phyloP scores from a whole-genome alignment of 73 alveolate species.

The Tetrahymena borealis region DNA sequence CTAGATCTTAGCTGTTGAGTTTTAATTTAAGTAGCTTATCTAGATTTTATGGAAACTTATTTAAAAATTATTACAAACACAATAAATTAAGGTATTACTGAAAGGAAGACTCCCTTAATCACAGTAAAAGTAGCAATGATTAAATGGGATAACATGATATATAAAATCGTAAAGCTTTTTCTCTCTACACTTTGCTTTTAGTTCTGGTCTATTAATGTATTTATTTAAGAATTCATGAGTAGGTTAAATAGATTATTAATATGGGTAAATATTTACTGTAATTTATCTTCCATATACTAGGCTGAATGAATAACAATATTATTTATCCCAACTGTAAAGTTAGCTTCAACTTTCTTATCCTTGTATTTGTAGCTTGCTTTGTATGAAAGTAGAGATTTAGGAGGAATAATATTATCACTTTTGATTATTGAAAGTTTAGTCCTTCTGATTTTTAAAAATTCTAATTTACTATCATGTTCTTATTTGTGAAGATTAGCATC shows the following conservation, averaged over 20 bases:
- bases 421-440: background rate
- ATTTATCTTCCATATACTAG: background rate
- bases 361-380: background rate
- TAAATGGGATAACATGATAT: background rate
- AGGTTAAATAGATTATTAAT: too few relatives aligned
- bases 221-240: too few relatives aligned
- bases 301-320: background rate
- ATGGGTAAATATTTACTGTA: too few relatives aligned
- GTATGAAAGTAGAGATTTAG: background rate
- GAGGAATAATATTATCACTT: background rate
- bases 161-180: background rate
- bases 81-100: background rate
- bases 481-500: background rate
- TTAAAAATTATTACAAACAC: too few relatives aligned
- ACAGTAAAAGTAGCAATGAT: background rate
- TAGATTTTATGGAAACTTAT: too few relatives aligned
- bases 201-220: background rate
- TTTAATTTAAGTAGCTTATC: background rate
- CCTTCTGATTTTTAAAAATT: background rate
- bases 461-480: background rate
- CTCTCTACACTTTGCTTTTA: background rate
- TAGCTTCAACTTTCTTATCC: background rate
- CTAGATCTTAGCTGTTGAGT: background rate
- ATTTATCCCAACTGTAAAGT: background rate
- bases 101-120: background rate